Percentiles rank a stretch among this genome's conserved stretches.
Evolutionary conservation across 192 early-diverging fungal species (phyloP).

Genomic region (Coemansia sp.): DNA sequence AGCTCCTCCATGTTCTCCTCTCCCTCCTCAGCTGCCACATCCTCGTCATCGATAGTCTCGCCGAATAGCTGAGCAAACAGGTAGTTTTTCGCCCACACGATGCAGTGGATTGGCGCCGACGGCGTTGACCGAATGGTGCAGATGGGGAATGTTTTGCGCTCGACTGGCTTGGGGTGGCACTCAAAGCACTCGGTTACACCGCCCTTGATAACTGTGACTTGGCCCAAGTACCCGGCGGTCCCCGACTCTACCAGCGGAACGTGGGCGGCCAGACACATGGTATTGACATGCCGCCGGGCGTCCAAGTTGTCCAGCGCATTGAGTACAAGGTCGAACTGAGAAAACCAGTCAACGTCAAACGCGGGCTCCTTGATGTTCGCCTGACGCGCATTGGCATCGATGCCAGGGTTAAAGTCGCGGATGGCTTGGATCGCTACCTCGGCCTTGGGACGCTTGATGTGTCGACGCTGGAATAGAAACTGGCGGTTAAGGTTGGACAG

Average conservation of each 20-base stretch:
- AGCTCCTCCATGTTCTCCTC: slow-evolving; percentile 72
- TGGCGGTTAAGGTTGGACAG: slow-evolving; percentile 99
- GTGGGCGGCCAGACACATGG: slow-evolving; percentile 91
- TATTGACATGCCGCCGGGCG: slow-evolving; percentile 92
- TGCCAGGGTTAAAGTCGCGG: slow-evolving; percentile 80
- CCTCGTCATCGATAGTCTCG: slow-evolving; percentile 23
- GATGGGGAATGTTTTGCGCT: slow-evolving; percentile 88
- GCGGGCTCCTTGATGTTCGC: slow-evolving; percentile 86
- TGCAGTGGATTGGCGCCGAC: slow-evolving; percentile 92
- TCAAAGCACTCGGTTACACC: slow-evolving; percentile 88
- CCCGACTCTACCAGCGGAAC: slow-evolving; percentile 96
- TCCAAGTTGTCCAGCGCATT: slow-evolving; percentile 98
- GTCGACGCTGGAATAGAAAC: slow-evolving; percentile 95
- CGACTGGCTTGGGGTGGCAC: slow-evolving; percentile 83
- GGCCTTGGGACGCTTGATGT: slow-evolving; percentile 94
- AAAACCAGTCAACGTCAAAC: slow-evolving; percentile 90
- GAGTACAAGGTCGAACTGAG: slow-evolving; percentile 85
- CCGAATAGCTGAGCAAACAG: slow-evolving; percentile 87
- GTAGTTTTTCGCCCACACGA: slow-evolving; percentile 99
- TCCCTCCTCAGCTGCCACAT: slow-evolving; percentile 55
- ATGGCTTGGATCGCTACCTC: slow-evolving; percentile 85
- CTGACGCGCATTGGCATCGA: slow-evolving; percentile 67
- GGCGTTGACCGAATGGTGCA: slow-evolving; percentile 99
- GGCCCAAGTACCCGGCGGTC: slow-evolving; percentile 93
- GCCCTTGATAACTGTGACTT: slow-evolving; percentile 86